Conservation (phyloP, 2,329 filamentous ascomycete species). For the Teratosphaeria epicoccoides region DNA sequence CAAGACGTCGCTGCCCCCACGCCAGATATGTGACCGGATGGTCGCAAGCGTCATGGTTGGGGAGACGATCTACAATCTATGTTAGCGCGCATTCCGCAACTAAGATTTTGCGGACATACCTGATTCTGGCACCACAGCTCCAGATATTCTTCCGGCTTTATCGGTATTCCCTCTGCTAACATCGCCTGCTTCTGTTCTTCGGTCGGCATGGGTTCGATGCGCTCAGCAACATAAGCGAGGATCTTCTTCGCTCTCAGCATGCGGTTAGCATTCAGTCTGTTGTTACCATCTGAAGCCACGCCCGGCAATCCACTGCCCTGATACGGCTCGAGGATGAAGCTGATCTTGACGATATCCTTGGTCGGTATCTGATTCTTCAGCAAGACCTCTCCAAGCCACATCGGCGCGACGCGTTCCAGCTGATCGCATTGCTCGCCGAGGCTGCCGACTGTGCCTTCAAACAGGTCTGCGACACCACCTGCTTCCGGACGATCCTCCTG, state of each 20-base stretch:
- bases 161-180: constrained; percentile 39
- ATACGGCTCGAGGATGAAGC: constrained; percentile 78
- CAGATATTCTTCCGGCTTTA: constrained; percentile 83
- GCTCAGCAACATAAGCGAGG: constrained; percentile 78
- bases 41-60: constrained; percentile 89
- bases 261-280: constrained; percentile 86
- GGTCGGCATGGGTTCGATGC: constrained; percentile 62
- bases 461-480: constrained; percentile 68
- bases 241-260: constrained; percentile 97
- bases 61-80: constrained; percentile 45
- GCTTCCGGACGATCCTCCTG: constrained; percentile 54
- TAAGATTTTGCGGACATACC: constrained; percentile 46
- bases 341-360: constrained; percentile 95
- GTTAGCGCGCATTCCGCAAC: constrained; percentile 17
- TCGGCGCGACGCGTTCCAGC: constrained; percentile 76
- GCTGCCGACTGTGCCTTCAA: constrained; percentile 74
- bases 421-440: constrained; percentile 67
- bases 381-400: constrained; percentile 85
- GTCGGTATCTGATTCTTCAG: constrained; percentile 67
- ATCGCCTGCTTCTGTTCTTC: constrained; percentile 5
- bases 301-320: constrained; percentile 53
- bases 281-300: constrained; percentile 70
- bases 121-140: constrained; percentile 92
- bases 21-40: constrained; percentile 85
- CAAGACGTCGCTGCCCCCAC: constrained; percentile 83